phyloP scores from a whole-genome alignment of 108 stramenopile genomes.

The Seminavis robusta region DNA sequence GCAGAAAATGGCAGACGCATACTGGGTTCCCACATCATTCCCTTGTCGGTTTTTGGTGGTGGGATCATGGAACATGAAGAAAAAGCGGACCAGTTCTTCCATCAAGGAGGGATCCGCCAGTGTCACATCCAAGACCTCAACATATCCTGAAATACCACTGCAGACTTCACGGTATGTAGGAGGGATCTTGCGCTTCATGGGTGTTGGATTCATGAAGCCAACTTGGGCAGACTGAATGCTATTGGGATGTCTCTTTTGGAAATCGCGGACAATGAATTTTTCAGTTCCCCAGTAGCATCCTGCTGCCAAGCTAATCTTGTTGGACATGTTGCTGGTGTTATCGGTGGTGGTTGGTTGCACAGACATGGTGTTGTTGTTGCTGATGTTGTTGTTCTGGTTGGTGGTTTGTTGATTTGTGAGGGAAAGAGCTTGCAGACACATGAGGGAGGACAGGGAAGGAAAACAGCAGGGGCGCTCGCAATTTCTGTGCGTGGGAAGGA shows the following conservation, averaged over 20 bases:
- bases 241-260: conserved; percentile 45
- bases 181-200: conserved; percentile 47
- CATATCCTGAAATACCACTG: conserved; percentile 56
- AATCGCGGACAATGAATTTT: conserved; percentile 61
- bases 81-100: conserved; percentile 60
- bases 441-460: too few relatives aligned
- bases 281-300: conserved; percentile 85
- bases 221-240: conserved; percentile 44
- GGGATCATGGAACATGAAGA: conserved; percentile 71
- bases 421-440: too few relatives aligned
- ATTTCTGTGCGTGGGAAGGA: too few relatives aligned
- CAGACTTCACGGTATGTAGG: conserved; percentile 63
- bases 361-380: too few relatives aligned
- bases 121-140: conserved; percentile 67
- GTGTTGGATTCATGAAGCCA: conserved; percentile 66
- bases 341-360: too few relatives aligned
- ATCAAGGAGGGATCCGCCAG: conserved; percentile 26
- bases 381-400: too few relatives aligned
- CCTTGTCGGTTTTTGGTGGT: conserved; percentile 73
- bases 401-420: too few relatives aligned
- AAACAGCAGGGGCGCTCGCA: too few relatives aligned
- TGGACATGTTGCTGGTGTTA: too few relatives aligned
- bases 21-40: conserved; percentile 70
- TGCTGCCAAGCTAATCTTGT: conserved; percentile 45
- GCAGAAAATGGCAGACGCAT: conserved; percentile 55